A percentile compares a stretch with the other conserved stretches of the same genome.
Evolutionary conservation across 1,284 basidiomycete genomes (phyloP).

Genomic region (Moesziomyces parantarcticus): DNA sequence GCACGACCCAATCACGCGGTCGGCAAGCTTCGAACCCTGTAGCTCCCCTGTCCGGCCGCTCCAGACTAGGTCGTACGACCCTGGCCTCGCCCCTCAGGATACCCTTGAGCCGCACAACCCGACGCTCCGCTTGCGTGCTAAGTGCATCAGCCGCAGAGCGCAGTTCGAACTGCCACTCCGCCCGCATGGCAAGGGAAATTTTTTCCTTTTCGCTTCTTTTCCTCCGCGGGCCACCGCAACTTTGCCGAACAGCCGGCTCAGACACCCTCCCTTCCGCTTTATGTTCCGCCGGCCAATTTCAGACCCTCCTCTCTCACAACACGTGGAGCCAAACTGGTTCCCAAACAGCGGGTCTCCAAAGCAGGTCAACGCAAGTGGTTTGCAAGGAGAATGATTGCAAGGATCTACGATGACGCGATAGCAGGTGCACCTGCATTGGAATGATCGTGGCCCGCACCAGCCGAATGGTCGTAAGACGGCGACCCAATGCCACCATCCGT

Average conservation of each 20-base stretch:
- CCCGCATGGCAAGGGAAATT: background rate
- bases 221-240: background rate
- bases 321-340: no score
- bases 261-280: no score
- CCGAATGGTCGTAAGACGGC: slow-evolving; percentile 16
- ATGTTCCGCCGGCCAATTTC: background rate
- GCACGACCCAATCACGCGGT: background rate
- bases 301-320: no score
- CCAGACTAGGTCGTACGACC: background rate
- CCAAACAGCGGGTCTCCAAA: no score
- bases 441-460: background rate
- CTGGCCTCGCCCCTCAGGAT: background rate
- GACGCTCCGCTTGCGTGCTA: background rate
- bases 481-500: slow-evolving; percentile 2
- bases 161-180: background rate
- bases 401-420: background rate
- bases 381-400: no score
- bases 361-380: no score
- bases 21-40: background rate
- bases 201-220: background rate
- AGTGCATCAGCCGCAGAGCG: background rate
- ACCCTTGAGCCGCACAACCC: background rate
- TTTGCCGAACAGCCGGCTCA: background rate
- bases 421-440: background rate
- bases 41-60: background rate